Evolutionary conservation across 1,284 basidiomycete species (phyloP).

Genomic region (Ceratobasidium sp.): DNA sequence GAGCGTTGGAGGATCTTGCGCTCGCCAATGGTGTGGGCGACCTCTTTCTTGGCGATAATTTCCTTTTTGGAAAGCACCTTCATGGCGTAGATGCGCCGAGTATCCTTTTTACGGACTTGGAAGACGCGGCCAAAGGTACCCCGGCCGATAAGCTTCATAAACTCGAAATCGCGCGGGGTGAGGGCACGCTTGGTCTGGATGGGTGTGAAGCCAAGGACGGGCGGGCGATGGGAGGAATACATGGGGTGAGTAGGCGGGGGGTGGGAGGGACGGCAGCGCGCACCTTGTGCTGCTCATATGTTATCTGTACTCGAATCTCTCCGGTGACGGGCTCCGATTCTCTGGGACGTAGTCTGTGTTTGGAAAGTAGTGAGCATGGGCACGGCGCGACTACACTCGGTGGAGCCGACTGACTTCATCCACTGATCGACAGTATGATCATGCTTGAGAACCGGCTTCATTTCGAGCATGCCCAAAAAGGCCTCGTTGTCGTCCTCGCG

Average conservation of each 20-base stretch:
- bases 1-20: slow-evolving; percentile 98
- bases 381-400: neutral
- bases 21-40: slow-evolving; percentile 99
- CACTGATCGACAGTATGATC: slow-evolving; percentile 97
- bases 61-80: slow-evolving; percentile 99
- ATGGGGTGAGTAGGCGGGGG: slow-evolving; percentile 47
- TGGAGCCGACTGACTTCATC: slow-evolving; percentile 78
- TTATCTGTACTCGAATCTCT: slow-evolving; percentile 94
- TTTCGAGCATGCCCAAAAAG: slow-evolving; percentile 92
- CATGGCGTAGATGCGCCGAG: slow-evolving; percentile 99
- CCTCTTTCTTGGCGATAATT: slow-evolving; percentile 99
- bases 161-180: slow-evolving; percentile 95
- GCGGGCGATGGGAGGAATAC: slow-evolving; percentile 39
- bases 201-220: slow-evolving; percentile 50
- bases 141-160: slow-evolving; percentile 97
- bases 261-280: slow-evolving; percentile 55
- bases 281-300: slow-evolving; percentile 92
- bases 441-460: slow-evolving; percentile 90
- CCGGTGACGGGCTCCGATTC: slow-evolving; percentile 88
- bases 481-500: slow-evolving; percentile 84
- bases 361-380: slow-evolving; percentile 46
- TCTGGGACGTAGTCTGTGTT: slow-evolving; percentile 76
- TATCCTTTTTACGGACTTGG: slow-evolving; percentile 98
- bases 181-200: slow-evolving; percentile 82
- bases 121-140: slow-evolving; percentile 99